A percentile compares a stretch with the other conserved stretches of the same genome.
phyloP scores from a whole-genome alignment of 495 filamentous ascomycete species.

The Glarea lozoyensis region DNA sequence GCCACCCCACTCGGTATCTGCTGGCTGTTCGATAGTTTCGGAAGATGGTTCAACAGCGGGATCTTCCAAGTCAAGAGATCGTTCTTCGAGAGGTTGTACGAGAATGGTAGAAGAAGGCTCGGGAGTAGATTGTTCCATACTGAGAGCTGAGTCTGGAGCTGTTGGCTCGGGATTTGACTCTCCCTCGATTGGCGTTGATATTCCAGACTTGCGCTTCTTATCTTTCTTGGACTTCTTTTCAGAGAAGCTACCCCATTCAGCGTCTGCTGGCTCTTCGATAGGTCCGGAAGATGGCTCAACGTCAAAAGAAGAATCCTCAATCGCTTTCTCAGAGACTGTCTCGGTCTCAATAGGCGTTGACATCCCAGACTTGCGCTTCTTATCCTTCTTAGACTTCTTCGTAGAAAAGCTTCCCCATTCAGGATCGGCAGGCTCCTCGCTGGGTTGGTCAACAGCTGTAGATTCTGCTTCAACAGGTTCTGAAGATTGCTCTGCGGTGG shows the following conservation, averaged over 20 bases:
- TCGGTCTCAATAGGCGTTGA: constrained; percentile 8
- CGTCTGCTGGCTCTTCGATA: background rate
- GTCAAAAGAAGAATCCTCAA: too few species aligned
- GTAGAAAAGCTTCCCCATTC: constrained; percentile 11
- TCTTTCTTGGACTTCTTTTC: constrained; percentile 5
- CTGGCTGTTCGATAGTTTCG: background rate
- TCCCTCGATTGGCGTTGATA: background rate
- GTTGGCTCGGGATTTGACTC: too few species aligned
- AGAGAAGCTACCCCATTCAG: background rate
- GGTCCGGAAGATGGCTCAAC: too few species aligned
- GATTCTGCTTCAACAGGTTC: background rate
- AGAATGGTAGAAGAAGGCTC: background rate
- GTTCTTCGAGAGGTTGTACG: background rate
- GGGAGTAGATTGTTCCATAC: background rate
- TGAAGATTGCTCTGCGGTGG: constrained; percentile 4
- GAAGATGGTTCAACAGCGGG: background rate
- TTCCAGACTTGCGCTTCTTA: constrained; percentile 2
- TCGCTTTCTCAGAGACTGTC: constrained; percentile 4
- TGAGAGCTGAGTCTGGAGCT: too few species aligned
- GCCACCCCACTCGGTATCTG: background rate
- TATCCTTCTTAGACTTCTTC: constrained; percentile 2
- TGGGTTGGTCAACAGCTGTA: too few species aligned
- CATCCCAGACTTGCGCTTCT: constrained; percentile 2
- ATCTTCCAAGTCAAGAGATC: background rate
- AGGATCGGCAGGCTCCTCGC: background rate